Base-by-base conservation (phyloP, 23 red algal species). In the Gracilaria domingensis region DNA sequence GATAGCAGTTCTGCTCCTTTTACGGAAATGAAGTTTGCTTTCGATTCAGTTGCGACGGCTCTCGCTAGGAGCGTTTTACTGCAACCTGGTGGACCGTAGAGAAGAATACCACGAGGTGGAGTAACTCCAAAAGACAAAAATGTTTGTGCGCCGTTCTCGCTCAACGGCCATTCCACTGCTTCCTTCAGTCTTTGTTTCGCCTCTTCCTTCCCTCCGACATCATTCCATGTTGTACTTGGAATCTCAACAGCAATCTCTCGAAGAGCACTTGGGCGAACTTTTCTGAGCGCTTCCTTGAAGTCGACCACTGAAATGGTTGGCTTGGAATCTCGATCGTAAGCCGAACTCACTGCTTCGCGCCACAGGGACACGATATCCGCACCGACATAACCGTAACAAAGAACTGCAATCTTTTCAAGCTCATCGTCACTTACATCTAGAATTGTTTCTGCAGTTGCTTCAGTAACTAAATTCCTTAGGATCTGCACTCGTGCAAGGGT, bases 21-120 rank as follows among this genome's bases (percentile, higher is more conserved):
- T 8, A 99, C 83, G 12, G 90, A 90, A 30, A 99, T 91, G 42
- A 99, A 96, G 65, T 95, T 95, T 23, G 92, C 90, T 37, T 78
- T 79, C 28, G 83, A 89, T 53, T 99, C 94, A 6, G 91, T 93
- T 49, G 97, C 93, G 28, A 95, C 91, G 8, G 97, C 97, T 45
- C 91, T 66, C 49, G 97, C 97, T 17, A 99, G 85, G 34, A 99
- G 64, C 7, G 97, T 99, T 73, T 99, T 99, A 56, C 97, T 96
- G 84, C 94, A 96, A 48, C 97, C 97, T 6, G 97, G 97, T 37
- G 97, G 97, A 11, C 97, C 97, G 81, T 88, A 99, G 23, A 99
- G 78, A 61, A 99, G 83, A n/a, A 99, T 60, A 13, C 93, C 97
- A 30, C 77, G 72, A 5, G 97, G 97, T 37, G 91, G 90, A 36